Evolutionary conservation across 1,284 basidiomycete genomes (phyloP).

Genomic region (Cryptococcus deneoformans): DNA sequence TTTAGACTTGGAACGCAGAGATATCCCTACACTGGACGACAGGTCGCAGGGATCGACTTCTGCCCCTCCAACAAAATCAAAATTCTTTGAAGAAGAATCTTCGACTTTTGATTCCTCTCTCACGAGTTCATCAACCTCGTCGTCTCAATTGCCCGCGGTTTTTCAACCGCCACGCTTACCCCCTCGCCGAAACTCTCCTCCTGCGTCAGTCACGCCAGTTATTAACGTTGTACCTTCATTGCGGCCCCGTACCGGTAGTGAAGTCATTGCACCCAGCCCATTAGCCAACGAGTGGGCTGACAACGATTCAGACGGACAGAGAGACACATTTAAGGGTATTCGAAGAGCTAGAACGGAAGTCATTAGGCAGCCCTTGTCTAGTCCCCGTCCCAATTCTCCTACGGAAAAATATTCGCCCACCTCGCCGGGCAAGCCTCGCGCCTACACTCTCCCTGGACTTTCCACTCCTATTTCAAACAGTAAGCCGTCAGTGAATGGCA

Average conservation of each 20-base stretch:
- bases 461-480: background rate
- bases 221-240: slow-evolving; percentile 4
- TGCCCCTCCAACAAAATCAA: slow-evolving; percentile 38
- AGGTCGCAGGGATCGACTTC: slow-evolving; percentile 17
- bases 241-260: slow-evolving; percentile 26
- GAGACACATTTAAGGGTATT: slow-evolving; percentile 7
- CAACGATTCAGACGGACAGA: slow-evolving; percentile 11
- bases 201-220: background rate
- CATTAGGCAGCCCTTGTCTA: background rate
- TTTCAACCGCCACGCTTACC: slow-evolving; percentile 4
- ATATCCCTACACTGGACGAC: slow-evolving; percentile 2
- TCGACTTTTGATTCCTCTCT: no score
- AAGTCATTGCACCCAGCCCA: slow-evolving; percentile 43
- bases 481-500: background rate
- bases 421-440: slow-evolving; percentile 23
- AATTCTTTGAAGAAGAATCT: slow-evolving; percentile 33
- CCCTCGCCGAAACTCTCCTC: background rate
- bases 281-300: slow-evolving; percentile 40
- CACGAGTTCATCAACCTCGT: no score
- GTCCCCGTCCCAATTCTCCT: background rate
- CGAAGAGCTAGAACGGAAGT: slow-evolving; percentile 28
- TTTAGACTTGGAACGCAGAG: slow-evolving; percentile 32
- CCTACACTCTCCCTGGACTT: slow-evolving; percentile 30
- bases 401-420: slow-evolving; percentile 1
- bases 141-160: no score